A percentile compares a stretch with the other conserved stretches of the same genome.
Conservation (phyloP, 2,329 filamentous ascomycete species). For the Phyllosticta citriasiana region DNA sequence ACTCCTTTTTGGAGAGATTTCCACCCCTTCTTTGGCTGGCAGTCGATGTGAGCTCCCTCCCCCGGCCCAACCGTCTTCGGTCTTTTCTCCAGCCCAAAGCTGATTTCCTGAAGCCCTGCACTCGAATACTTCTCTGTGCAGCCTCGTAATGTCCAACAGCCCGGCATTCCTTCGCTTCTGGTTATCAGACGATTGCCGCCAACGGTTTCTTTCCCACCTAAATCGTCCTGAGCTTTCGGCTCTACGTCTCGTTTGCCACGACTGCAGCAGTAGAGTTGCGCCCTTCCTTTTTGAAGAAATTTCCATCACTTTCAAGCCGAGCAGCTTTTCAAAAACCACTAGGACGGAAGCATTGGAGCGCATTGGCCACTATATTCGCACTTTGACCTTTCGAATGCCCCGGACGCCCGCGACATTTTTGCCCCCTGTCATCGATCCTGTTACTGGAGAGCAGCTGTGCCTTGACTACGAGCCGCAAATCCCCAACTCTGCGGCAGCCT, state of each 20-base stretch:
- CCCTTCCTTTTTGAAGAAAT: constrained; percentile 59
- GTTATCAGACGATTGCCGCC: constrained; percentile 38
- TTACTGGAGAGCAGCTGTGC: constrained; percentile 64
- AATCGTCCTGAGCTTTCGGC: constrained; percentile 33
- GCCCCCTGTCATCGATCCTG: constrained; percentile 71
- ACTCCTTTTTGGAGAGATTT: constrained; percentile 42
- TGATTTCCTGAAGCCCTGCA: constrained; percentile 26
- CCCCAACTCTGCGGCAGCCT: constrained; percentile 43
- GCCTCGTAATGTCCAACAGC: constrained; percentile 38
- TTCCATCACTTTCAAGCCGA: constrained; percentile 60
- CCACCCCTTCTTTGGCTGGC: constrained; percentile 27
- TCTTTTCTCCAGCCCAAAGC: constrained; percentile 7
- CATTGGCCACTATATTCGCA: constrained; percentile 70
- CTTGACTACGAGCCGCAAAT: constrained; percentile 75
- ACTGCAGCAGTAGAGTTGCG: constrained; percentile 60
- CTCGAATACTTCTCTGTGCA: constrained; percentile 38
- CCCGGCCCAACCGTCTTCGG: constrained; percentile 15
- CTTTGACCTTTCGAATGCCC: constrained; percentile 66
- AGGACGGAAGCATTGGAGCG: constrained; percentile 65
- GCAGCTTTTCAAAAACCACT: constrained; percentile 64
- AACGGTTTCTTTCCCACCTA: constrained; percentile 33
- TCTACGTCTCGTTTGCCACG: constrained; percentile 57
- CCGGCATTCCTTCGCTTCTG: constrained; percentile 41
- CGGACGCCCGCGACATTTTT: constrained; percentile 72
- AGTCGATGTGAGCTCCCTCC: constrained; percentile 7